Conservation (phyloP, 805 yeast species). For the Candida ascalaphidarum region DNA sequence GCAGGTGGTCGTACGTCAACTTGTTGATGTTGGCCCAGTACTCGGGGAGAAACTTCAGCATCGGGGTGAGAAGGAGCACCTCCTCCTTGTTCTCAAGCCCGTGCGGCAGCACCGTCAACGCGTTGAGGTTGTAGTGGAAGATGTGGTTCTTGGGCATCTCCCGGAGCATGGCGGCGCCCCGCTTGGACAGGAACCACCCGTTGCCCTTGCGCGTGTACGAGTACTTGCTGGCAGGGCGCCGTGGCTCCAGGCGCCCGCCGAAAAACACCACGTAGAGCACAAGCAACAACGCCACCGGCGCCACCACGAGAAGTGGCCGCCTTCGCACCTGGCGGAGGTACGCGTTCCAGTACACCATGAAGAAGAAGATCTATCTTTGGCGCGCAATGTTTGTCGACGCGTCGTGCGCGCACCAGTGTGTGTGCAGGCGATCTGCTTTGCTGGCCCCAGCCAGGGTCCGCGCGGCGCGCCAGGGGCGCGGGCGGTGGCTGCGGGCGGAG, state of each 20-base stretch:
- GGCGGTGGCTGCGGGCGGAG: too few relatives aligned
- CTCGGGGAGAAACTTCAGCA: slow-evolving; percentile 74
- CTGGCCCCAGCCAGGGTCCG: too few relatives aligned
- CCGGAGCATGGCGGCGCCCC: slow-evolving; percentile 48
- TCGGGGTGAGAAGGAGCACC: slow-evolving; percentile 81
- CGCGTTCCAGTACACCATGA: slow-evolving; percentile 5
- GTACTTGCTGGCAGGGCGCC: slow-evolving; percentile 25
- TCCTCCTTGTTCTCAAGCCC: slow-evolving; percentile 74
- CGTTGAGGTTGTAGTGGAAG: slow-evolving; percentile 78
- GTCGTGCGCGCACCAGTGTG: too few relatives aligned
- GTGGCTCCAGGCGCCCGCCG: slow-evolving; percentile 2
- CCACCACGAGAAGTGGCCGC: slow-evolving; percentile 41
- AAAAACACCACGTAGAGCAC: slow-evolving; percentile 34
- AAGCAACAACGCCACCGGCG: slow-evolving; percentile 36
- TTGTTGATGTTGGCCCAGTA: slow-evolving; percentile 82
- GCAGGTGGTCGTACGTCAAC: slow-evolving; percentile 74
- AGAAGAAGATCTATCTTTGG: too few relatives aligned
- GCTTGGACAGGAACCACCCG: slow-evolving; percentile 42
- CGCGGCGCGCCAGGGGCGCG: too few relatives aligned
- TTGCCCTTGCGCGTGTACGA: slow-evolving; percentile 35
- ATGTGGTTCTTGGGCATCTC: slow-evolving; percentile 66
- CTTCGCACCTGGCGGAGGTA: slow-evolving; percentile 49
- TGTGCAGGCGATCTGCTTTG: too few relatives aligned
- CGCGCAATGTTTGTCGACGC: too few relatives aligned
- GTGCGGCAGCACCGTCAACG: slow-evolving; percentile 59